phyloP scores from a whole-genome alignment of 148 eudicot species.

The Rhododendron ovatum region DNA sequence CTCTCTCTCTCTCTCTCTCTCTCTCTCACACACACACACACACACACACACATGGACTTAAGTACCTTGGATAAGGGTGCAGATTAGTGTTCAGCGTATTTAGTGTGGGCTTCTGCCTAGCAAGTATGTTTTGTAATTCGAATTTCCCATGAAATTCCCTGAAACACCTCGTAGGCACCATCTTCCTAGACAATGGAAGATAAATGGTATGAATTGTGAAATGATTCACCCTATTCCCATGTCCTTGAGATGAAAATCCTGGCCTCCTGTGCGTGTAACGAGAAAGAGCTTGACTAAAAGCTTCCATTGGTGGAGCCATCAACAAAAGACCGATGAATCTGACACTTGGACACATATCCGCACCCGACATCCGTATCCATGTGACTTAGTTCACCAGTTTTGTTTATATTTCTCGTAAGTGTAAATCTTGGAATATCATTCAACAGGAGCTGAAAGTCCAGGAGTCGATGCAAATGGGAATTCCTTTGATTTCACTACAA shows the following conservation, averaged over 20 bases:
- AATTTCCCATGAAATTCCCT: background rate
- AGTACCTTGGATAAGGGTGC: background rate
- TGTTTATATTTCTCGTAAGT: background rate
- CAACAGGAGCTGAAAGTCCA: slow-evolving; percentile 67
- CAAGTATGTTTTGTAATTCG: background rate
- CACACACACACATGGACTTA: background rate
- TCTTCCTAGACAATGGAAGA: background rate
- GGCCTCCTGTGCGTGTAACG: background rate
- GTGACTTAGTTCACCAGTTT: background rate
- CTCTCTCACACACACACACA: background rate
- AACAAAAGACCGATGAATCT: background rate
- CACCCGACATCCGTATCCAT: background rate
- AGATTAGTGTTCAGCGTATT: background rate
- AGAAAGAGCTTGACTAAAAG: background rate
- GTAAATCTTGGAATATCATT: slow-evolving; percentile 5
- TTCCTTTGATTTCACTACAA: slow-evolving; percentile 75
- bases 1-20: slow-evolving; percentile 11
- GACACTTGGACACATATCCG: background rate
- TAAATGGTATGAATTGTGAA: background rate
- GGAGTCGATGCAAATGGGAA: slow-evolving; percentile 67
- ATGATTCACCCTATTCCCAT: background rate
- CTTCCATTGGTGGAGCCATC: too few species aligned
- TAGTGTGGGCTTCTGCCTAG: background rate
- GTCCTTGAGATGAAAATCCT: background rate
- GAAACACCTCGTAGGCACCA: background rate